Base-by-base conservation (phyloP, 2,329 filamentous ascomycete genomes). In the Cercospora janseana region DNA sequence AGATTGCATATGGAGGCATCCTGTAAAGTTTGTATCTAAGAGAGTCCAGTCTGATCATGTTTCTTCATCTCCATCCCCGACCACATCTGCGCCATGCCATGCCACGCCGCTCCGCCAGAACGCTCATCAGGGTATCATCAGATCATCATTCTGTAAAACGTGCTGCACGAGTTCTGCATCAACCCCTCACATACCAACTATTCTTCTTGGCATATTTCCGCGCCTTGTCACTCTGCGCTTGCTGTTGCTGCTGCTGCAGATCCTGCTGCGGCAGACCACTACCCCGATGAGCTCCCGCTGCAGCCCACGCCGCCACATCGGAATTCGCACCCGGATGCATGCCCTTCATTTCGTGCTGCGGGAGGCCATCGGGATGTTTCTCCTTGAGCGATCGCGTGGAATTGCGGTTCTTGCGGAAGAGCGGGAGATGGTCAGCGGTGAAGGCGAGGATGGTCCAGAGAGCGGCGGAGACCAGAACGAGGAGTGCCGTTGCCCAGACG, bases 401-500 rank as follows among this genome's bases (percentile, higher is more conserved):
- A 26, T 3, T 12, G 26, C 20, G 15, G 15, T 34, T 32, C 29
- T 18, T n/a, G 16, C 38, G 21, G 10, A 13, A 9, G 4, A 21
- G 18, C 10, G 52, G 52, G 20, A 56, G 29, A 23, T 53, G 46
- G 15, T 58, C 55, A 3, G 50, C 55, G 3, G 53, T 41, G 3
- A 58, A 45, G 3, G 16, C 40, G 9, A 60, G 7, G 4, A 58
- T 31, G 2, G 46, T 45, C 57, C 57, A 60, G 2, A 58, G 35
- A 4, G 31, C 29, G 3, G 60, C 45, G 28, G 56, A 58, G 13
- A 68, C 32, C 6, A 65, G 43, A 20, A 64, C 41, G 31, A 67
- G 49, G 8, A 54, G 57, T 2, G 77, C 77, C 0, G 78, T 75
- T 1, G 76, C 74, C 82, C 82, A 85, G 1, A 80, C 82, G 57